These are phyloP conservation scores for Truncatella angustata DNA, from an alignment of 2,329 filamentous ascomycete genomes.

Conservation along the genomic window DNA sequence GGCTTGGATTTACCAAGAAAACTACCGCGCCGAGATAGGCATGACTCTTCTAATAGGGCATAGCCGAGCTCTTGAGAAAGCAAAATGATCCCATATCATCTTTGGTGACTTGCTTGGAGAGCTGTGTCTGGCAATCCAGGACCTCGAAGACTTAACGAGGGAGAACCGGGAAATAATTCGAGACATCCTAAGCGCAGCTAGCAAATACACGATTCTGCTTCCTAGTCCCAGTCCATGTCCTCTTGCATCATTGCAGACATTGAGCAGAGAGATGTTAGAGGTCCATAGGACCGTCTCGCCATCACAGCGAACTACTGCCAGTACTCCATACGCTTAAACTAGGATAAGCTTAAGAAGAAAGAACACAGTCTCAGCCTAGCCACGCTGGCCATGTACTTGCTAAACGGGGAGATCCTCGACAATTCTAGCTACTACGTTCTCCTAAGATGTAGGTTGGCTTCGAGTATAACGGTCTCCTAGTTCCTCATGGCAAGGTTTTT, in stretches of 20 bases:
- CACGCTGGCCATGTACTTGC: too few relatives aligned
- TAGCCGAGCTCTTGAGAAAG: slow-evolving; percentile 14
- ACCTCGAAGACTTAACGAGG: not conserved
- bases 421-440: too few relatives aligned
- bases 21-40: slow-evolving; percentile 24
- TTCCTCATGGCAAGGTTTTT: too few relatives aligned
- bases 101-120: slow-evolving; percentile 20
- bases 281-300: too few relatives aligned
- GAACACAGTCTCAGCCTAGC: too few relatives aligned
- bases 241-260: slow-evolving; percentile 24
- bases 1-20: slow-evolving; percentile 34
- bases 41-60: slow-evolving; percentile 22
- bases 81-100: slow-evolving; percentile 15
- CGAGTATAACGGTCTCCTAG: too few relatives aligned
- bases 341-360: too few relatives aligned
- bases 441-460: too few relatives aligned
- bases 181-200: slow-evolving; percentile 22
- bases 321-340: too few relatives aligned
- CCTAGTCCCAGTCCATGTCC: slow-evolving; percentile 23
- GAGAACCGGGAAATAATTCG: slow-evolving; percentile 9
- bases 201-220: slow-evolving; percentile 23
- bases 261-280: slow-evolving; percentile 15
- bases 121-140: slow-evolving; percentile 21
- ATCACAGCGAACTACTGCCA: too few relatives aligned
- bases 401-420: too few relatives aligned